Conservation (phyloP, 345 rosid genomes). For the Trapa bicornis region DNA sequence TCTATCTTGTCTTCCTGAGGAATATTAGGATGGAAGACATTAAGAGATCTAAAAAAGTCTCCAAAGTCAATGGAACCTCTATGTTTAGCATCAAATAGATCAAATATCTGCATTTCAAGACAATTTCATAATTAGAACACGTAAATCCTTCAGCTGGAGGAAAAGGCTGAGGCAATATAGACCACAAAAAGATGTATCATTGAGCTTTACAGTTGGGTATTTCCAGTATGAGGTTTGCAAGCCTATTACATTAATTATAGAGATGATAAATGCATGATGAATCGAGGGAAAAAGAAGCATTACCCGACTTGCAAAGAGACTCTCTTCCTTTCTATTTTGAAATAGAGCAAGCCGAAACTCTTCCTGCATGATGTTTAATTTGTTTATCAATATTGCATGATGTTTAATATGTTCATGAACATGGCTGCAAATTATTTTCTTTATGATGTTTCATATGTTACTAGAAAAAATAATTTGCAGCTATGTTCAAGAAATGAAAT, state of each 20-base stretch:
- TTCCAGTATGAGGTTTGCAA: neutral
- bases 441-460: neutral
- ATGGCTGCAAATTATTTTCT: too few relatives aligned
- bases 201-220: neutral
- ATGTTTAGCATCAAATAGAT: conserved; percentile 77
- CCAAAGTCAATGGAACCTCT: conserved; percentile 78
- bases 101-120: conserved; percentile 53
- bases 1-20: conserved; percentile 75
- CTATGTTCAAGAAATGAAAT: neutral
- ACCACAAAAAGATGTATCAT: neutral
- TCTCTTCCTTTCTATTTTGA: conserved; percentile 26
- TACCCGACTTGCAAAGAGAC: conserved; percentile 50
- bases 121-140: too few relatives aligned
- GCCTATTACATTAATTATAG: neutral
- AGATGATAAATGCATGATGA: neutral
- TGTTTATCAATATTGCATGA: too few relatives aligned
- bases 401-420: too few relatives aligned
- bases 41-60: conserved; percentile 77
- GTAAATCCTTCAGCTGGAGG: too few relatives aligned
- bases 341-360: conserved; percentile 49
- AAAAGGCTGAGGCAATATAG: neutral
- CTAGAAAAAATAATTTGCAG: neutral
- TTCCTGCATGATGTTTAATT: conserved; percentile 21
- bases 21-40: conserved; percentile 84
- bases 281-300: neutral